These are phyloP conservation scores for Phanerochaete carnosa DNA, from an alignment of 768 basidiomycete species.

Conservation along the genomic window DNA sequence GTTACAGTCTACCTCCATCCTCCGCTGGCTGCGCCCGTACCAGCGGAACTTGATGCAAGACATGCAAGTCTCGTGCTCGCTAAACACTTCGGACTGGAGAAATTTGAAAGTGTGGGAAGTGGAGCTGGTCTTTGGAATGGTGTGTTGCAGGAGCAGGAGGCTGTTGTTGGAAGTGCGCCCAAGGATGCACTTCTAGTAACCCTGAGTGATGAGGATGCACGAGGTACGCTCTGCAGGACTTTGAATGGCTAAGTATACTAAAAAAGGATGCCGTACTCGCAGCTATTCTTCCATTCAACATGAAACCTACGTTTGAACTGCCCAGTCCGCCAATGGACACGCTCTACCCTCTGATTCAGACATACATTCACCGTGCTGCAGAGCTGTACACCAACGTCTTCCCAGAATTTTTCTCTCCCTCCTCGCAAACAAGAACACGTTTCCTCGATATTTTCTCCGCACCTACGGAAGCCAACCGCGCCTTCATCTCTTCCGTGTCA, in stretches of 20 bases:
- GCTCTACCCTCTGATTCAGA: constrained; percentile 51
- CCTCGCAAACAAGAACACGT: constrained; percentile 25
- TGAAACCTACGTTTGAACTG: constrained; percentile 45
- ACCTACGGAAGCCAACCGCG: constrained; percentile 35
- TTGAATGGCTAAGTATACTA: background rate
- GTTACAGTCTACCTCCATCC: constrained; percentile 62
- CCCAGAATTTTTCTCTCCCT: constrained; percentile 31
- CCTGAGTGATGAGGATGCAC: constrained; percentile 50
- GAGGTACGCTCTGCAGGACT: constrained; percentile 30
- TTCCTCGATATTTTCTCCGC: constrained; percentile 40
- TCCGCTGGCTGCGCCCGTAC: constrained; percentile 26
- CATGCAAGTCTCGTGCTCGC: constrained; percentile 61
- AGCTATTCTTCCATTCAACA: constrained; percentile 58
- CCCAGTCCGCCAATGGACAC: constrained; percentile 33
- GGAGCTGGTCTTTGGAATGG: constrained; percentile 26
- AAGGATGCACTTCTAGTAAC: constrained; percentile 52
- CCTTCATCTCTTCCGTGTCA: constrained; percentile 39
- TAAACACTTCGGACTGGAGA: constrained; percentile 70
- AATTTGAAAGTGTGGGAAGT: constrained; percentile 48
- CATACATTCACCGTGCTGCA: constrained; percentile 55
- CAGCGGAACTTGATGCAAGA: constrained; percentile 41
- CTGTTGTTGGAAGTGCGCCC: constrained; percentile 56
- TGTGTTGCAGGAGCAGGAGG: constrained; percentile 20
- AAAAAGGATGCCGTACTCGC: background rate
- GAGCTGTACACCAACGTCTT: constrained; percentile 56